Evolutionary conservation across 2,329 filamentous ascomycete species (phyloP).

Genomic region (Zasmidium angulare): DNA sequence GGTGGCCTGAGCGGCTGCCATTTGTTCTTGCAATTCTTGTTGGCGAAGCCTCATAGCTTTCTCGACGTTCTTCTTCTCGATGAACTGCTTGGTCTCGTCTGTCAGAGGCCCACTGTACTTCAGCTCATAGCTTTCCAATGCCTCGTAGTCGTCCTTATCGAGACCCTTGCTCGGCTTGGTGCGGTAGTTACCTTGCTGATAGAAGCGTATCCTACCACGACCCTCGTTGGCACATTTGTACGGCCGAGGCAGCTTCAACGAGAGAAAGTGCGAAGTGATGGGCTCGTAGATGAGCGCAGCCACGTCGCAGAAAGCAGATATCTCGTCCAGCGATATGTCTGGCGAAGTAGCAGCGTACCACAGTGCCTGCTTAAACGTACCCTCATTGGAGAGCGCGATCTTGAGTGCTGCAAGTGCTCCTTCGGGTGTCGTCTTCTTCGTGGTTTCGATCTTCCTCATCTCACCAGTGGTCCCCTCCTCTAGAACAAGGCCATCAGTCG

Average conservation of each 20-base stretch:
- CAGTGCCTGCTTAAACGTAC: conserved; percentile 52
- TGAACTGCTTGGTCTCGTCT: conserved; percentile 7
- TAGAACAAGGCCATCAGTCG: conserved; percentile 52
- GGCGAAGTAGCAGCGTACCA: conserved; percentile 57
- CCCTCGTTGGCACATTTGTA: conserved; percentile 57
- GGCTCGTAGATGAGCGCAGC: conserved; percentile 58
- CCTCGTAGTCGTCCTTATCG: conserved; percentile 29
- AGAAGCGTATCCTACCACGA: conserved; percentile 44
- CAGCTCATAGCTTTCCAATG: conserved; percentile 29
- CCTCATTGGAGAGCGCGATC: conserved; percentile 50
- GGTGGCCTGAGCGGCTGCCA: conserved; percentile 13
- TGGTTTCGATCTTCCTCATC: conserved; percentile 54
- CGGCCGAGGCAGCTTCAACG: conserved; percentile 56
- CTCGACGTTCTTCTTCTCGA: conserved; percentile 7
- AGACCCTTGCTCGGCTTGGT: conserved; percentile 30
- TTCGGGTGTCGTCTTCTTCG: conserved; percentile 55
- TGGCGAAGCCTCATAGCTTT: conserved; percentile 13
- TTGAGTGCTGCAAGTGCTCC: conserved; percentile 60
- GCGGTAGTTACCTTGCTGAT: conserved; percentile 24
- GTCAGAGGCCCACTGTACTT: conserved; percentile 33
- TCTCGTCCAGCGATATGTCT: conserved; percentile 52
- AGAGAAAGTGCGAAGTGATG: conserved; percentile 50
- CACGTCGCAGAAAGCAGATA: conserved; percentile 58
- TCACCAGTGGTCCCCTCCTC: conserved; percentile 56
- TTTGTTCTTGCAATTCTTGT: conserved; percentile 12